A percentile compares a stretch with the other conserved stretches of the same genome.
phyloP scores from a whole-genome alignment of 1,284 basidiomycete genomes.

The Meira nashicola region DNA sequence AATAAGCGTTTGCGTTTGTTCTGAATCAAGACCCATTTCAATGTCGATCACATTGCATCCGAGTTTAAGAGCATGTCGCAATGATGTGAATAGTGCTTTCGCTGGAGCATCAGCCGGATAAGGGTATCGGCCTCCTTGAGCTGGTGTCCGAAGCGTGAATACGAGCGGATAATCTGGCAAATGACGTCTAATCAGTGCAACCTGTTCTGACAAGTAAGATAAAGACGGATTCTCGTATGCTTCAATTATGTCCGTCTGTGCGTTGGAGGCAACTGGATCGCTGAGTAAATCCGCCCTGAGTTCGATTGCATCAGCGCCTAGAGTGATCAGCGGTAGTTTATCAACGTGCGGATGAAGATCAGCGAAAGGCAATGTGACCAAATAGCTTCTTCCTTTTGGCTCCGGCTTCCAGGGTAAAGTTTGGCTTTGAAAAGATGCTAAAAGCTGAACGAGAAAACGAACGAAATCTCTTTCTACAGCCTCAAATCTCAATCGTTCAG shows the following conservation, averaged over 20 bases:
- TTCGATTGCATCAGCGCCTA: slow-evolving; percentile 86
- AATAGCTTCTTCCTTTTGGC: slow-evolving; percentile 58
- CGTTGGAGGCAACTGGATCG: background rate
- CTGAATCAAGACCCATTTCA: slow-evolving; percentile 66
- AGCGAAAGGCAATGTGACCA: slow-evolving; percentile 86
- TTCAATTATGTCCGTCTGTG: background rate
- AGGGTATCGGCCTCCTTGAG: slow-evolving; percentile 89
- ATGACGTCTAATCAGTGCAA: slow-evolving; percentile 57
- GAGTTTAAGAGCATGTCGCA: slow-evolving; percentile 72
- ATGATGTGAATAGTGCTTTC: slow-evolving; percentile 70
- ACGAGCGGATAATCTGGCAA: slow-evolving; percentile 78
- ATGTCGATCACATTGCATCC: slow-evolving; percentile 91
- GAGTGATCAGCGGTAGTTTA: slow-evolving; percentile 67
- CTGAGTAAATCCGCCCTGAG: slow-evolving; percentile 80
- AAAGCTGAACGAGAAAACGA: slow-evolving; percentile 4
- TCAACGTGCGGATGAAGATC: slow-evolving; percentile 70
- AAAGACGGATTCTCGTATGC: slow-evolving; percentile 11
- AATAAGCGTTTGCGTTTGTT: slow-evolving; percentile 62
- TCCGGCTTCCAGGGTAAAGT: background rate
- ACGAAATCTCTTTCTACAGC: slow-evolving; percentile 12
- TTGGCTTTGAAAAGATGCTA: background rate
- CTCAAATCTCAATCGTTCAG: background rate
- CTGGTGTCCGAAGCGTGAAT: slow-evolving; percentile 80
- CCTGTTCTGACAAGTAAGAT: slow-evolving; percentile 8
- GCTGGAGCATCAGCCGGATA: slow-evolving; percentile 60